phyloP scores from a whole-genome alignment of 192 early-diverging fungal genomes.

The Mortierella antarctica region DNA sequence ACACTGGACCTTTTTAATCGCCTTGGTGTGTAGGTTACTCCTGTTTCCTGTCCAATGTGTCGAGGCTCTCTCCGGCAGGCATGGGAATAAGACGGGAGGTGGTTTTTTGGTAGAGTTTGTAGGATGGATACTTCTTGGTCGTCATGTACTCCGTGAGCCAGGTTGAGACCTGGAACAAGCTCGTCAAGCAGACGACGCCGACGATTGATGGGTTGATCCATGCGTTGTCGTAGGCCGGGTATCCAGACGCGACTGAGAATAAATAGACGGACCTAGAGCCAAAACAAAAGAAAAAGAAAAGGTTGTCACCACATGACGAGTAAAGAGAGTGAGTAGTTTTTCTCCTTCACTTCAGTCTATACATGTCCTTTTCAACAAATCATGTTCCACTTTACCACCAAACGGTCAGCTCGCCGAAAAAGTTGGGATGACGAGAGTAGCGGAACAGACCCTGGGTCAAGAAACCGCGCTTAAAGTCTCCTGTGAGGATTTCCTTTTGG shows the following conservation, averaged over 20 bases:
- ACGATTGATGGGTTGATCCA: slow-evolving; percentile 59
- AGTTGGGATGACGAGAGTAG: slow-evolving; percentile 87
- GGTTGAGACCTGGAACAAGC: slow-evolving; percentile 77
- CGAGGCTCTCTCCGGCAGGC: slow-evolving; percentile 28
- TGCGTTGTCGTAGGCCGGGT: slow-evolving; percentile 17
- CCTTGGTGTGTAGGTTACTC: neutral
- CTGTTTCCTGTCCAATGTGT: slow-evolving; percentile 35
- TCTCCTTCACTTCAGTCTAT: neutral
- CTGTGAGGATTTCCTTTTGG: slow-evolving; percentile 31
- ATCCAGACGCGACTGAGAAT: slow-evolving; percentile 65
- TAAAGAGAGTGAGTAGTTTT: slow-evolving; percentile 32
- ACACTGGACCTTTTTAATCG: neutral
- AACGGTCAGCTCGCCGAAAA: slow-evolving; percentile 79
- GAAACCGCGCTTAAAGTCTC: slow-evolving; percentile 74
- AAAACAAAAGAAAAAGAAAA: slow-evolving; percentile 1
- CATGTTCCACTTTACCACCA: slow-evolving; percentile 69
- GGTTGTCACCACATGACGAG: neutral
- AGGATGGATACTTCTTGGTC: slow-evolving; percentile 78
- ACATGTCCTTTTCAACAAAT: no score
- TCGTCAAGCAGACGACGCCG: slow-evolving; percentile 64
- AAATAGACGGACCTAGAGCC: slow-evolving; percentile 59
- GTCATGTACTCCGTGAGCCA: slow-evolving; percentile 73
- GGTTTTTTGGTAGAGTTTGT: slow-evolving; percentile 71
- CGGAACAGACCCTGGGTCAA: slow-evolving; percentile 77
- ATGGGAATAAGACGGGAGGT: slow-evolving; percentile 72